Base-by-base conservation (phyloP, 2,329 filamentous ascomycete genomes). In the Claviceps maximensis region DNA sequence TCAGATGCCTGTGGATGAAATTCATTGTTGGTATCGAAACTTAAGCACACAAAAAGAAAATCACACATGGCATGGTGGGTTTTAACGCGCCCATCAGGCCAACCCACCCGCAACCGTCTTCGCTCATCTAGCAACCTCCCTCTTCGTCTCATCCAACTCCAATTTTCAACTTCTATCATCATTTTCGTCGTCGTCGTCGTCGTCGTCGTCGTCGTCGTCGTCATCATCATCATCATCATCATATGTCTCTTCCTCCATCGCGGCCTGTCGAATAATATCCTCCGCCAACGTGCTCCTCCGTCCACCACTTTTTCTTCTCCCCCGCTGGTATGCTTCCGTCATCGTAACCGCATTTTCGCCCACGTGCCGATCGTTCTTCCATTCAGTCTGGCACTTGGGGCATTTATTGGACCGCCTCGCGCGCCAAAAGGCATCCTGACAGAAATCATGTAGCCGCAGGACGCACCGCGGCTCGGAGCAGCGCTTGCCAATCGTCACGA, bases 401-500 rank as follows among this genome's bases (percentile, higher is more conserved):
- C 89, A 95, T 44, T 74, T 76, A 56, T 77, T 77, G 1, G 74
- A 75, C 53, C 77, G 69, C 56, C 80, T 75, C 42, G 81, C 78
- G 21, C 84, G 76, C 74, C 89, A 95, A 65, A 85, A 89, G 29
- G 80, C 82, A 13, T 80, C 77, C 53, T 81, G 75, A 65, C 89
- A 96, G 50, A 83, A 80, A 57, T 89, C 79, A 65, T 96, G 90
- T 17, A 95, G 67, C 12, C 90, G 75, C 12, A 82, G 75, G 31
- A 69, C 72, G 65, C 90, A 96, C 21, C 82, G 75, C 40, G 77
- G 69, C 55, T 86, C 77, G 2, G 75, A 67, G 68, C 90, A 95
- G 52, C 90, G 78, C 74, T 89, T 79, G 0, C 90, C 89, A 58
- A 86, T 72, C 0, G 91, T 98, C 42, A 97, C 80, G 56, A 97